Evolutionary conservation across 2,329 filamentous ascomycete species (phyloP), one percentile per base, ranked within the genome.

Genomic region (Aspergillus bombycis): DNA sequence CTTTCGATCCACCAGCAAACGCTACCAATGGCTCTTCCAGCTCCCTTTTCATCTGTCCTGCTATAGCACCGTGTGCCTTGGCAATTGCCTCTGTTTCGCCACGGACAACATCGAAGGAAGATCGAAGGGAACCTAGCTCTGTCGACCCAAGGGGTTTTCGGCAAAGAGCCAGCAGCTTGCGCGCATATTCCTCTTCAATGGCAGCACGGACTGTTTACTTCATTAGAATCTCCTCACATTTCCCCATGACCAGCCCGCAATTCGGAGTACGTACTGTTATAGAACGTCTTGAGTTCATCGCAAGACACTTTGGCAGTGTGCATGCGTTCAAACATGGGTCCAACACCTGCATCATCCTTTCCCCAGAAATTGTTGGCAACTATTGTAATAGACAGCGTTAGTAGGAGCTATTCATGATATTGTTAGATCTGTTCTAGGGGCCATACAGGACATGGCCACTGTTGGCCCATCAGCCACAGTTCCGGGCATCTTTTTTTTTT

Each of bases 311-410:
- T 99, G 56, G 95, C 93, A 79, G 89, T 90, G 75, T 93, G 90
- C 93, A 99, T 96, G 74, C 95, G 94, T 78, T 94, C 92, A 34
- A 99, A 86, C 74, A 99, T 87, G 63, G 95, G 96, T 53, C 86
- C 85, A 74, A 99, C 94, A 76, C 95, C 96, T 58, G 94, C 95
- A 84, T 99, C 95, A 78, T 98, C 94, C 84, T 96, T 98, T 68
- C 95, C 95, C 95, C 95, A 99, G 80, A 99, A 99, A 78, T 99
- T 99, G 83, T 99, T 99, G 74, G 95, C 94, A 82, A 99, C 78
- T 94, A 65, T 50, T 12, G 3, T 16, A 10, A n/a, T 52, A 41
- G 21, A 55, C 19, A 41, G 11, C 41, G 57, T 38, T 52, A 26
- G 52, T 46, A 34, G 21, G 50, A 16, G n/a, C 16, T 16, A 26